Evolutionary conservation across 2,329 filamentous ascomycete species (phyloP).

Genomic region (Fusarium transvaalense): DNA sequence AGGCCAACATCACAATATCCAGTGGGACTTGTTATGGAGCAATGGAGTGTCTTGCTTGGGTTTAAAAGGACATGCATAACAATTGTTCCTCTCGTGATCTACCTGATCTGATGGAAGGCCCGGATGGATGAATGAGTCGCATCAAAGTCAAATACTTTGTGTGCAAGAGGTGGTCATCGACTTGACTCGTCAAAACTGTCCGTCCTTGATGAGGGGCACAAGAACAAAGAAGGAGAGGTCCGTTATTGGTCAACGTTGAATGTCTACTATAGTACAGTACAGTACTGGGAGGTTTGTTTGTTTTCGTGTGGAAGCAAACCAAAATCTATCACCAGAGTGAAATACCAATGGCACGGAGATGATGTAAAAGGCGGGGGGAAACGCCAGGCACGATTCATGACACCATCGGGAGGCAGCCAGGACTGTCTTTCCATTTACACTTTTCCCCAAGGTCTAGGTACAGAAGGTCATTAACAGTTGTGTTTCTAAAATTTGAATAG

Average conservation of each 20-base stretch:
- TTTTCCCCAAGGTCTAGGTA: neutral
- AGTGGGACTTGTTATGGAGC: conserved; percentile 26
- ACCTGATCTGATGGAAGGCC: conserved; percentile 3
- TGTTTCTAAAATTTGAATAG: neutral
- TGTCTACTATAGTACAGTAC: neutral
- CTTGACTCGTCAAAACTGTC: conserved; percentile 31
- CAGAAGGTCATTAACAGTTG: neutral
- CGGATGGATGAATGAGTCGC: conserved; percentile 23
- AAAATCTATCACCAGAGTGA: conserved; percentile 18
- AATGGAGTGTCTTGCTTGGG: neutral
- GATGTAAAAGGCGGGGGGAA: conserved; percentile 36
- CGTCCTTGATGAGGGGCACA: conserved; percentile 10
- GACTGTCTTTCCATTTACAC: neutral
- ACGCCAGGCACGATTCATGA: conserved; percentile 28
- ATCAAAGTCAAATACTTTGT: conserved; percentile 16
- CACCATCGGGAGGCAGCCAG: conserved; percentile 16
- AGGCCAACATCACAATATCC: conserved; percentile 29
- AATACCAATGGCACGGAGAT: conserved; percentile 39
- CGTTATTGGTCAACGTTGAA: conserved; percentile 9
- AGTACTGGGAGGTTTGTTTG: conserved; percentile 22
- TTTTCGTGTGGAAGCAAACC: conserved; percentile 17
- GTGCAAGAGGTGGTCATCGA: conserved; percentile 37
- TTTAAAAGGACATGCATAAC: neutral
- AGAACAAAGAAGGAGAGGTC: conserved; percentile 22
- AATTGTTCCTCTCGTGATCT: conserved; percentile 17